Base-by-base conservation (phyloP, 441 rosid species). In the Adansonia gregorii region DNA sequence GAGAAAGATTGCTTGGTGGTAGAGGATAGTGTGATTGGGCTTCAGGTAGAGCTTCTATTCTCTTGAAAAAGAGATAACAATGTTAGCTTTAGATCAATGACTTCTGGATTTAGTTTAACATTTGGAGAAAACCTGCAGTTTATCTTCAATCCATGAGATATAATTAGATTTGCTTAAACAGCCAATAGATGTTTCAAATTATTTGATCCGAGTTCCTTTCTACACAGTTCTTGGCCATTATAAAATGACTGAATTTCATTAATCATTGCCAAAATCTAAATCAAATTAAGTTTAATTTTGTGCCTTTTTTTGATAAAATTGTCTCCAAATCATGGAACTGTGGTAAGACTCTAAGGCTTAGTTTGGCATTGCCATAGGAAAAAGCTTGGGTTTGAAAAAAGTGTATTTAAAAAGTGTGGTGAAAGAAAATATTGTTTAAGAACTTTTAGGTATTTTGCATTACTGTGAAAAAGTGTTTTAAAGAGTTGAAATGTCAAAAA, bases 11-110 rank as follows among this genome's bases (percentile, higher is more conserved):
- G 97, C 88, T 83, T 95, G 75, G 98, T 95, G 70, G 89, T 92
- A 75, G 98, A 95, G 84, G 98, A 95, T 81, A 95, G 98, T 81
- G 94, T 93, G 78, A 95, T 95, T 66, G 98, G 98, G 51, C 82
- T 95, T 35, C 95, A 89, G 90, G 97, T 93, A 72, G 20, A 49
- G 79, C 41, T 41, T 20, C 27, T 70, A 4, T 70, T 76, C 71
- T 69, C 17, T 43, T 31, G 35, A 54, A 12, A 35, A 19, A 39
- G 20, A 45, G 51, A 52, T 46, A 35, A 22, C 67, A 48, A 49
- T 71, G 74, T 71, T 24, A 35, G 6, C 6, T 56, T 56, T 19
- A 8, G 20, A 56, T 8, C 61, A 17, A 17, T 56, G 24, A 56
- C 61, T 56, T 56, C 24, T 8, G 61, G 8, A 19, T 56, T 56